Percentiles rank a stretch among this genome's conserved stretches.
Evolutionary conservation across 2,329 filamentous ascomycete genomes (phyloP).

Genomic region (Botrytis hyacinthi): DNA sequence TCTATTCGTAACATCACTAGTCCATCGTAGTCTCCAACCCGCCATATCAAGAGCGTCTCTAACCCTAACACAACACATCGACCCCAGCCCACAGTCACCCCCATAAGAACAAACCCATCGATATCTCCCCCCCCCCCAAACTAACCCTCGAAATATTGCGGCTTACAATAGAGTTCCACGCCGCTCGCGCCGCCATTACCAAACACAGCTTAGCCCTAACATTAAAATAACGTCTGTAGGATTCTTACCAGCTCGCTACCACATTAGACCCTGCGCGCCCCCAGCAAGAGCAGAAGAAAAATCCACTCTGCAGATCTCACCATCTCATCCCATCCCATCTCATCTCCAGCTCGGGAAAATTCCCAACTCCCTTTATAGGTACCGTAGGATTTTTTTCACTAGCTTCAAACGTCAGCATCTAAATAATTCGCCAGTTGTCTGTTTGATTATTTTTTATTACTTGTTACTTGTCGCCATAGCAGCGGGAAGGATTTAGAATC

Average conservation of each 20-base stretch:
- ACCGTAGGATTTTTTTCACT: background rate
- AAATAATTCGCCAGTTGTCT: background rate
- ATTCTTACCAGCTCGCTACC: background rate
- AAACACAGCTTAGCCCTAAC: background rate
- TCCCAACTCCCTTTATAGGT: background rate
- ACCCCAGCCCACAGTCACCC: background rate
- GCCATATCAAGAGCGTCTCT: background rate
- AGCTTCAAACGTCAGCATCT: background rate
- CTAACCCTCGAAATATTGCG: background rate
- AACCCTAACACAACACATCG: background rate
- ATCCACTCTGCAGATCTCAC: background rate
- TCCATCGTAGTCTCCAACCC: background rate
- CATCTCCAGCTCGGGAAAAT: background rate
- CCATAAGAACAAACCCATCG: background rate
- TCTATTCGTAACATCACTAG: background rate
- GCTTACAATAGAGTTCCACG: background rate
- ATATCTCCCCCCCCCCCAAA: too few species aligned
- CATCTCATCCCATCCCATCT: background rate
- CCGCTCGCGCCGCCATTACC: background rate
- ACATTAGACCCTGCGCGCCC: background rate
- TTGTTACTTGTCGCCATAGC: background rate
- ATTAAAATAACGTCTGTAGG: slow-evolving; percentile 21
- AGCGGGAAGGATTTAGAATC: background rate
- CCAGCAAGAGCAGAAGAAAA: too few species aligned
- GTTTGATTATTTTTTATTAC: too few species aligned